phyloP scores from a whole-genome alignment of 129 eudicot genomes.

The Pseudognaphalium luteoalbum region DNA sequence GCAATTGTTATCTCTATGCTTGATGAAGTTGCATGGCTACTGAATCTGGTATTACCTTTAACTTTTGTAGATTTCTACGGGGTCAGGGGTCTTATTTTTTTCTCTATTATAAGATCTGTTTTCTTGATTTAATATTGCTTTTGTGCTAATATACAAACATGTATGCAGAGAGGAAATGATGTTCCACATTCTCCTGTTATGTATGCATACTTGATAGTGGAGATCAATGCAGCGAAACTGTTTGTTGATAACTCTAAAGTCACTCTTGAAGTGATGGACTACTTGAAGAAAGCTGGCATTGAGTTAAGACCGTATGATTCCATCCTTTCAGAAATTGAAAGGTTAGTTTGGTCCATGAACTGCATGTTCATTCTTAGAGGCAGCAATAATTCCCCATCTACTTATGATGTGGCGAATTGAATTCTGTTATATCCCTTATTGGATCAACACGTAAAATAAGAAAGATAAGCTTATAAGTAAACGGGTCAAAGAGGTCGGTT shows the following conservation, averaged over 20 bases:
- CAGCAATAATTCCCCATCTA: background rate
- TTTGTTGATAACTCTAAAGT: slow-evolving; percentile 76
- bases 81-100: background rate
- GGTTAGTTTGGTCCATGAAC: slow-evolving; percentile 39
- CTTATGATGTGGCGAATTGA: background rate
- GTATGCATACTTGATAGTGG: slow-evolving; percentile 88
- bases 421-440: no score
- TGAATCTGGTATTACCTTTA: slow-evolving; percentile 70
- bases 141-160: slow-evolving; percentile 18
- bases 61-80: background rate
- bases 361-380: background rate
- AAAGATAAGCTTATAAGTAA: background rate
- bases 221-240: slow-evolving; percentile 60
- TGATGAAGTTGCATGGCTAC: slow-evolving; percentile 95
- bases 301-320: slow-evolving; percentile 85
- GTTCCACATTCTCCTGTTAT: slow-evolving; percentile 93
- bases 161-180: slow-evolving; percentile 85
- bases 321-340: slow-evolving; percentile 75
- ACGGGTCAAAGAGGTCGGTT: background rate
- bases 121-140: slow-evolving; percentile 11
- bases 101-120: background rate
- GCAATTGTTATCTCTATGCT: slow-evolving; percentile 87
- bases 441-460: slow-evolving; percentile 4
- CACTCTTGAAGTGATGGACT: slow-evolving; percentile 66
- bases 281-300: slow-evolving; percentile 73